These are phyloP conservation scores for Monosporozyma unispora DNA, from an alignment of 805 yeast genomes.

Conservation along the genomic window DNA sequence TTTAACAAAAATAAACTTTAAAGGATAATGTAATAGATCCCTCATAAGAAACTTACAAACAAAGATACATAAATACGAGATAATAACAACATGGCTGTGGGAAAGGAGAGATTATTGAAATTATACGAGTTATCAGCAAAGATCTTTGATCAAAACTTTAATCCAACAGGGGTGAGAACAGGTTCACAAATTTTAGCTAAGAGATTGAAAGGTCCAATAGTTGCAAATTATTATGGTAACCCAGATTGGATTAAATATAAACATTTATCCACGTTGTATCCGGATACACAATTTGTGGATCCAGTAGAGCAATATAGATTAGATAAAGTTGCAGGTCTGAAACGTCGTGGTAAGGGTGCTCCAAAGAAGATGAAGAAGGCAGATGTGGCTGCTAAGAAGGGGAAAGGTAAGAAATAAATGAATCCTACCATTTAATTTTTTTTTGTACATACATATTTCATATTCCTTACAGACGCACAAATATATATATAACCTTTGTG, in stretches of 20 bases:
- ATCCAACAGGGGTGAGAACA: slow-evolving; percentile 56
- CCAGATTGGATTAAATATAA: slow-evolving; percentile 56
- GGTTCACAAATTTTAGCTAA: slow-evolving; percentile 63
- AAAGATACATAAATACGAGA: no score
- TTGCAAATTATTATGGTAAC: slow-evolving; percentile 67
- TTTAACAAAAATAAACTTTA: no score
- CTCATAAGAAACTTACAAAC: background rate
- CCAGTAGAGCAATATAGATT: slow-evolving; percentile 65
- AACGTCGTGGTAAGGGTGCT: slow-evolving; percentile 84
- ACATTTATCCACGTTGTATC: slow-evolving; percentile 47
- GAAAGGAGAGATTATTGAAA: slow-evolving; percentile 41
- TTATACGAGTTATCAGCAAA: slow-evolving; percentile 53
- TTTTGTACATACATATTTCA: slow-evolving; percentile 1
- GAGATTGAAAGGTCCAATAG: slow-evolving; percentile 64
- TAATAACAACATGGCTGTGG: background rate
- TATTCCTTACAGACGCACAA: background rate
- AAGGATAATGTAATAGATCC: no score
- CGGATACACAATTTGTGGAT: slow-evolving; percentile 44
- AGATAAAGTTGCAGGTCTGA: slow-evolving; percentile 53
- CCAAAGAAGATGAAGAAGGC: slow-evolving; percentile 61
- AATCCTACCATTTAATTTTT: no score
- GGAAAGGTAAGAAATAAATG: slow-evolving; percentile 30
- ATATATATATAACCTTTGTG: background rate
- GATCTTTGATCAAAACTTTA: slow-evolving; percentile 62
- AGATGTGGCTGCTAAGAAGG: slow-evolving; percentile 31